Conservation (phyloP, 2,329 filamentous ascomycete species). For the Xylariomycetidae sp. region DNA sequence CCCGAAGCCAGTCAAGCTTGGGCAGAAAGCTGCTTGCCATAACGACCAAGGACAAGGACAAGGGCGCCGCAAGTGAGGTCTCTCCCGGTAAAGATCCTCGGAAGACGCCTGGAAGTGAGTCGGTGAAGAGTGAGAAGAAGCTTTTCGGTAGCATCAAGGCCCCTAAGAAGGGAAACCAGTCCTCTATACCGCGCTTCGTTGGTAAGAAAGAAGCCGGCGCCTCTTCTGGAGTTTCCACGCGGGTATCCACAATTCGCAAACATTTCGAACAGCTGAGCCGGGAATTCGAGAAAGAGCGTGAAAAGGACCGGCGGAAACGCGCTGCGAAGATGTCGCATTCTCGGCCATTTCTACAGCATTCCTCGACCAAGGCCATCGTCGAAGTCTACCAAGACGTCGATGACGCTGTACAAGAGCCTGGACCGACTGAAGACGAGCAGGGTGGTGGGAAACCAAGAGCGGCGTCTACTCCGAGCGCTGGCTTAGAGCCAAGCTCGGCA, state of each 20-base stretch:
- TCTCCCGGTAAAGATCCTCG: constrained; percentile 26
- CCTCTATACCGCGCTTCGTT: constrained; percentile 83
- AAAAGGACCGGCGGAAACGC: constrained; percentile 75
- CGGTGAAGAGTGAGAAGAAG: constrained; percentile 62
- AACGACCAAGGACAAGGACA: constrained; percentile 21
- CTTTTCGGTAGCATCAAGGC: constrained; percentile 56
- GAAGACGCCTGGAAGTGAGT: constrained; percentile 31
- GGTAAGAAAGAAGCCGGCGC: constrained; percentile 65
- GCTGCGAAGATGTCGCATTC: constrained; percentile 70
- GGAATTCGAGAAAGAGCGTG: constrained; percentile 91
- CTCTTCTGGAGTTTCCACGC: too few relatives aligned
- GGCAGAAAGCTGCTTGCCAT: constrained; percentile 32
- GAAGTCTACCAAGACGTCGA: constrained; percentile 93
- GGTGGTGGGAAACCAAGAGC: constrained; percentile 26
- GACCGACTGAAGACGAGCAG: constrained; percentile 58
- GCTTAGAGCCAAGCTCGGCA: constrained; percentile 23
- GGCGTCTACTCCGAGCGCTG: too few relatives aligned
- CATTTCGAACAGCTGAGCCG: constrained; percentile 96
- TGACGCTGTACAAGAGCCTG: constrained; percentile 81
- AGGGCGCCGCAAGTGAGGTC: constrained; percentile 15
- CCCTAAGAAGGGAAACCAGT: constrained; percentile 58
- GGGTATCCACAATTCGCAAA: constrained; percentile 85
- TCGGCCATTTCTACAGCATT: constrained; percentile 74
- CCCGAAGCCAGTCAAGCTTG: constrained; percentile 39
- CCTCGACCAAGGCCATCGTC: constrained; percentile 90